Evolutionary conservation across 306 rosid genomes (phyloP), one percentile per base, ranked within the genome.

Genomic region (Glycine soja): DNA sequence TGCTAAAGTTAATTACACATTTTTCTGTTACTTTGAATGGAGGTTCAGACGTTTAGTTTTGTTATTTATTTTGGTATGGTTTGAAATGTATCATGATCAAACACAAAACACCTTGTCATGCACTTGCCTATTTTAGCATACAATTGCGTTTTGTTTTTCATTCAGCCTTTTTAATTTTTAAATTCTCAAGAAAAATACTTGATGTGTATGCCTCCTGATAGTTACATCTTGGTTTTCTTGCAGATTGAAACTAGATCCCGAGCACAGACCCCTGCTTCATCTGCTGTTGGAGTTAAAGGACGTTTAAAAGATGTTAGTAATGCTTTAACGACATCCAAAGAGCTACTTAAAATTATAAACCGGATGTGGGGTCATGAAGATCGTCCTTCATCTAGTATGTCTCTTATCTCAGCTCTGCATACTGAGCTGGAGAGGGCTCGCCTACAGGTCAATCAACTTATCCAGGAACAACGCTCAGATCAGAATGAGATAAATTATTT

Each of bases 391-490:
- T 88, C 99, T 7, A 96, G 95, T 69, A 90, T 92, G 99, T 92
- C 99, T 10, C 85, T 96, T 38, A 89, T 90, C 82, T 92, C 99
- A 11, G 97, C 98, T 54, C 85, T 93, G 47, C 99, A 96, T 69
- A 87, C 98, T 6, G 99, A 96, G 91, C 88, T 96, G 30, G 99
- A 96, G 87, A 86, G 97, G 87, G 98, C 97, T 78, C 92, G 98
- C 42, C 82, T 92, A 79, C 98, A 88, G 90, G 92, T 91, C 82
- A 96, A 96, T 84, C 98, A 96, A 76, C 90, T 88, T 54, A 93
- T 96, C 79, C 99, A 96, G 47, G 99, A 90, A 53, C 99, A 96
- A 59, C 88, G 97, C 53, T 88, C 90, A 0, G 94, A 95, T 69
- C 95, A 89, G 80, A 89, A 85, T 24, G 98, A 93, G 84, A 88